phyloP scores from a whole-genome alignment of 192 early-diverging fungal species.

The Backusella parvicylindrica region DNA sequence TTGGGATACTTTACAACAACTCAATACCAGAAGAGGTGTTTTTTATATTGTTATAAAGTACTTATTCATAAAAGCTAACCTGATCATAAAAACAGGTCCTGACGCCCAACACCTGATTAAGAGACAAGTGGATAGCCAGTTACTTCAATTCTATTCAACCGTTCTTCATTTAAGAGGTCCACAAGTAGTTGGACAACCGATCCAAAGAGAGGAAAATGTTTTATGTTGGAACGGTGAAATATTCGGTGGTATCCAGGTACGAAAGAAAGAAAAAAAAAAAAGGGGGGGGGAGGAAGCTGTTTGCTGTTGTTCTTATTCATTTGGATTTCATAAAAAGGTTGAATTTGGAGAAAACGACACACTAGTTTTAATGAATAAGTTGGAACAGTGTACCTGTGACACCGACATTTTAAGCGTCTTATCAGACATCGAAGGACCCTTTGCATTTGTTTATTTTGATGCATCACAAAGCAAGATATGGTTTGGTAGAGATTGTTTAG shows the following conservation, averaged over 20 bases:
- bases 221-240: conserved; percentile 91
- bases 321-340: conserved; percentile 14
- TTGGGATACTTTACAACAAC: conserved; percentile 39
- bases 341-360: conserved; percentile 57
- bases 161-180: conserved; percentile 73
- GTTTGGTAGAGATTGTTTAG: conserved; percentile 86
- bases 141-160: conserved; percentile 45
- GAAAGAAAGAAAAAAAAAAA: neutral
- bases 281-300: no score
- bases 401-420: conserved; percentile 43
- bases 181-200: conserved; percentile 52
- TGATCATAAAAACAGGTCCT: conserved; percentile 36
- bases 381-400: conserved; percentile 9
- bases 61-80: neutral
- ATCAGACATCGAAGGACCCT: conserved; percentile 70
- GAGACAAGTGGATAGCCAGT: neutral
- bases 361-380: conserved; percentile 19
- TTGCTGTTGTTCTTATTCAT: neutral
- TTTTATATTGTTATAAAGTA: neutral
- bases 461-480: conserved; percentile 44
- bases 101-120: conserved; percentile 41
- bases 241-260: conserved; percentile 69
- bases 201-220: conserved; percentile 33
- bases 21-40: conserved; percentile 50
- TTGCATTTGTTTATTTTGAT: conserved; percentile 71